These are phyloP conservation scores for Pleurotus pulmonarius DNA, from an alignment of 768 basidiomycete species.

Conservation along the genomic window DNA sequence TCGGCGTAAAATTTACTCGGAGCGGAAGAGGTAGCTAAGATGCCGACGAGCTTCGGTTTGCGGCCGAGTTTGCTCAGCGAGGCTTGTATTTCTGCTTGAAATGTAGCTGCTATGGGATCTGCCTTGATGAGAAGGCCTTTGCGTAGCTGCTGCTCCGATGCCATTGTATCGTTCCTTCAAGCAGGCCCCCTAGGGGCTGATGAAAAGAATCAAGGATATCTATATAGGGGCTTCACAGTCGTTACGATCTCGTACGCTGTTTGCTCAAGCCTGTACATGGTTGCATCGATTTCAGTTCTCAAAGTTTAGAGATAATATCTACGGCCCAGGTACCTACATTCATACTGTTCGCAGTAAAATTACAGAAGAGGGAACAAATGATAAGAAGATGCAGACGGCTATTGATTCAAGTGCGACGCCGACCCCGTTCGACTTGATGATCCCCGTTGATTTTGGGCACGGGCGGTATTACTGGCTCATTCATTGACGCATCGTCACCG, in stretches of 20 bases:
- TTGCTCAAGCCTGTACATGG: too few species aligned
- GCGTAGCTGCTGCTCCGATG: slow-evolving; percentile 20
- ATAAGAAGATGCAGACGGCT: neutral
- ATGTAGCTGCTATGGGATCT: slow-evolving; percentile 68
- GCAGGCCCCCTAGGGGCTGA: too few species aligned
- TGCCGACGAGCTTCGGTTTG: slow-evolving; percentile 81
- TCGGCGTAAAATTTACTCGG: slow-evolving; percentile 84
- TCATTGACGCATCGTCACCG: slow-evolving; percentile 22
- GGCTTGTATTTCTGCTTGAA: slow-evolving; percentile 63
- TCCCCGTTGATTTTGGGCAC: slow-evolving; percentile 9
- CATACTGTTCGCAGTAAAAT: too few species aligned
- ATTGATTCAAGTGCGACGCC: neutral
- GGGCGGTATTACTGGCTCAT: slow-evolving; percentile 11
- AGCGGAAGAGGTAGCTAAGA: slow-evolving; percentile 79
- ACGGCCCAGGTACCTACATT: too few species aligned
- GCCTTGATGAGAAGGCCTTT: slow-evolving; percentile 81
- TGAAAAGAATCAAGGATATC: too few species aligned
- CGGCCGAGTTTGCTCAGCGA: slow-evolving; percentile 32
- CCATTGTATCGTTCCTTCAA: too few species aligned
- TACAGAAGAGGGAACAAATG: too few species aligned
- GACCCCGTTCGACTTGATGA: slow-evolving; percentile 1
- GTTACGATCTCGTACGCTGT: too few species aligned
- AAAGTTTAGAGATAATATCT: too few species aligned
- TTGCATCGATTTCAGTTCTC: too few species aligned
- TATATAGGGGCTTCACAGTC: too few species aligned